Percentiles rank a stretch among this genome's conserved stretches.
Evolutionary conservation across 129 eudicot genomes (phyloP).

Genomic region (Helichrysum umbraculigerum): DNA sequence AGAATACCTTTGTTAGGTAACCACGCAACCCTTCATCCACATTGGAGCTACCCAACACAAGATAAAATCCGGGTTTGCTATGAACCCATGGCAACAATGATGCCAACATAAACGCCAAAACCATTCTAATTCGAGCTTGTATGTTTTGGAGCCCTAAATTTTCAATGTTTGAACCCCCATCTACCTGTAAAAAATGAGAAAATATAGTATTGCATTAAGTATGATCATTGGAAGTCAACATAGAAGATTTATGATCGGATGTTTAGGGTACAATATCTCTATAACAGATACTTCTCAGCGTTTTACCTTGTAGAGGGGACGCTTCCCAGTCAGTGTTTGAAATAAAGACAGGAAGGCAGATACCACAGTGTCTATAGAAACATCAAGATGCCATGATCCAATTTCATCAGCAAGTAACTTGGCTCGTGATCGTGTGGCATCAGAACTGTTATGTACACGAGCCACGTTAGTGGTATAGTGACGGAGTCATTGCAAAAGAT

Average conservation of each 20-base stretch:
- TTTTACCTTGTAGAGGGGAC: constrained; percentile 87
- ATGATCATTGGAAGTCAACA: neutral
- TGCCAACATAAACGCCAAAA: constrained; percentile 92
- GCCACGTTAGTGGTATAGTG: neutral
- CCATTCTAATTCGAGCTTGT: constrained; percentile 99
- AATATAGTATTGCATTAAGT: neutral
- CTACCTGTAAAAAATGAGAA: constrained; percentile 52
- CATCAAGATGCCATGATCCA: constrained; percentile 97
- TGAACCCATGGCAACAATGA: constrained; percentile 98
- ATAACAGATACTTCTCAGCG: neutral
- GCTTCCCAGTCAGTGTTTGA: constrained; percentile 82
- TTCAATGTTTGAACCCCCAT: constrained; percentile 91
- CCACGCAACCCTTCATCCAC: constrained; percentile 99
- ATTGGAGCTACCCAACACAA: constrained; percentile 96
- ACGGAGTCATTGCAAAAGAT: neutral
- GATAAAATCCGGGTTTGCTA: constrained; percentile 90
- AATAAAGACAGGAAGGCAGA: constrained; percentile 77
- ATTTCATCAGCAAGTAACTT: constrained; percentile 85
- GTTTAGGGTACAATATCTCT: neutral
- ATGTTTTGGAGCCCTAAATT: constrained; percentile 94
- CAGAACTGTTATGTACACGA: constrained; percentile 51
- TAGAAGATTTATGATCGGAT: neutral
- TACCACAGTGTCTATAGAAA: constrained; percentile 77
- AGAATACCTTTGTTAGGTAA: constrained; percentile 83
- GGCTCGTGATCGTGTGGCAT: constrained; percentile 72